Conservation (phyloP, 371 early-diverging fungal genomes). For the Quaeritorhiza haematococci region DNA sequence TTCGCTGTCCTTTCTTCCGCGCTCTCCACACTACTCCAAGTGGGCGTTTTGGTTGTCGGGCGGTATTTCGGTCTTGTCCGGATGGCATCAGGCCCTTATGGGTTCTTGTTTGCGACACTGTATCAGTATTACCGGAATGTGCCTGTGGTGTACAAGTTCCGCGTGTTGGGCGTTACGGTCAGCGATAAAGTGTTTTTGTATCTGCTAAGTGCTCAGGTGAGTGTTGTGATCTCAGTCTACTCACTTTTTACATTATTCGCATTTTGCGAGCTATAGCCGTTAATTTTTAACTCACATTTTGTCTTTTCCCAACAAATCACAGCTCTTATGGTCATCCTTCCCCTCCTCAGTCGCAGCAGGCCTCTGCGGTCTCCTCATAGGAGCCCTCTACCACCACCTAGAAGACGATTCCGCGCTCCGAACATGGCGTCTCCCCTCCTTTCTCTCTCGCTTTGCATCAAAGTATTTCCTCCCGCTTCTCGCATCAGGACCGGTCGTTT, state of each 20-base stretch:
- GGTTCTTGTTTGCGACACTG: conserved; percentile 55
- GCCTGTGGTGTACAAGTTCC: conserved; percentile 57
- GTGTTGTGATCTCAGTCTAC: neutral
- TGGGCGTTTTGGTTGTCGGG: conserved; percentile 44
- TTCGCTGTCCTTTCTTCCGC: conserved; percentile 52
- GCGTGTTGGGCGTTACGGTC: conserved; percentile 56
- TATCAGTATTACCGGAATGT: conserved; percentile 57
- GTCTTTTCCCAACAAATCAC: neutral
- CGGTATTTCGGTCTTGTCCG: conserved; percentile 36
- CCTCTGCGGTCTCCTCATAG: conserved; percentile 55
- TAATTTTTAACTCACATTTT: neutral
- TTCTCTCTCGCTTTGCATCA: conserved; percentile 3
- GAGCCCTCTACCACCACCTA: conserved; percentile 53
- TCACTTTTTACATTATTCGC: neutral
- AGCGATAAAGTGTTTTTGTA: conserved; percentile 63
- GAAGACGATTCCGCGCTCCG: conserved; percentile 65
- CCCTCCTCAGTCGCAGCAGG: conserved; percentile 52
- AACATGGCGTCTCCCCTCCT: no score
- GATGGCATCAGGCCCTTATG: conserved; percentile 64
- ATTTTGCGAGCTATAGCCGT: neutral
- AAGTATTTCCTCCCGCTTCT: conserved; percentile 11
- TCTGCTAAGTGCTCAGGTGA: conserved; percentile 55
- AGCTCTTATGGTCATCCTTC: conserved; percentile 53
- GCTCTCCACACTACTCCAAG: conserved; percentile 50
- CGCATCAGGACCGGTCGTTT: conserved; percentile 6